A percentile compares a stretch with the other conserved stretches of the same genome.
Conservation (phyloP, 495 filamentous ascomycete species). For the Aspergillus wentii region DNA sequence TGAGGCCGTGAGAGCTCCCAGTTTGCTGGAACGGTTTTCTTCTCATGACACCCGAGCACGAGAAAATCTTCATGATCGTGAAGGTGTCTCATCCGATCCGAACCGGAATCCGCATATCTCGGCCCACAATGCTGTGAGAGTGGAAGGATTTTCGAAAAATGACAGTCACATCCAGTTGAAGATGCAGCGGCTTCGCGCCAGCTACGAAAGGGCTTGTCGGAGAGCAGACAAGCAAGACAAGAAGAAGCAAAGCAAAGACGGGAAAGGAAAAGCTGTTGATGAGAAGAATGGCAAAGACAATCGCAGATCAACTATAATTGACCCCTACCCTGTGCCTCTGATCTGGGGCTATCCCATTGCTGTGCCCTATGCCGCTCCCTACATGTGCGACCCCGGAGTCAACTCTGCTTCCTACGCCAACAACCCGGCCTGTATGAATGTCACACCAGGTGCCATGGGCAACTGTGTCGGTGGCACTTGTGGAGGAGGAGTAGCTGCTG, state of each 20-base stretch:
- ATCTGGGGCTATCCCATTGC: slow-evolving; percentile 44
- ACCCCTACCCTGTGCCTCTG: too few relatives aligned
- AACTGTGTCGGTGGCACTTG: slow-evolving; percentile 46
- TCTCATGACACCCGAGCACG: slow-evolving; percentile 33
- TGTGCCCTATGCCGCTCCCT: slow-evolving; percentile 50
- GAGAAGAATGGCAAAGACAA: too few relatives aligned
- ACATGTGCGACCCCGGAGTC: slow-evolving; percentile 44
- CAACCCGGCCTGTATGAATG: slow-evolving; percentile 43
- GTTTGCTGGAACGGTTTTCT: too few relatives aligned
- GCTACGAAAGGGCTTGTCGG: slow-evolving; percentile 57
- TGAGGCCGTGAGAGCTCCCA: slow-evolving; percentile 61
- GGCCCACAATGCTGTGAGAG: slow-evolving; percentile 41
- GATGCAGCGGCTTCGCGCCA: slow-evolving; percentile 44
- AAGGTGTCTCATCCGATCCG: slow-evolving; percentile 35
- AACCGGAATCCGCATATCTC: slow-evolving; percentile 54
- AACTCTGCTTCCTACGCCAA: slow-evolving; percentile 32
- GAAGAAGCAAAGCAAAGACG: too few relatives aligned
- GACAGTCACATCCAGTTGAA: too few relatives aligned
- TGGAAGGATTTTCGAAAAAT: too few relatives aligned
- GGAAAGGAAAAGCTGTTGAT: too few relatives aligned
- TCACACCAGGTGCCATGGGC: slow-evolving; percentile 30
- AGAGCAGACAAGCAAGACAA: slow-evolving; percentile 63
- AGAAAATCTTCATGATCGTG: slow-evolving; percentile 38
- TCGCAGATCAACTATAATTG: too few relatives aligned
- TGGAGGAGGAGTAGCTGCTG: slow-evolving; percentile 49